Percentiles rank a stretch among this genome's conserved stretches.
Evolutionary conservation across 176 grass and related monocot species (phyloP).

Genomic region (Triticum urartu): DNA sequence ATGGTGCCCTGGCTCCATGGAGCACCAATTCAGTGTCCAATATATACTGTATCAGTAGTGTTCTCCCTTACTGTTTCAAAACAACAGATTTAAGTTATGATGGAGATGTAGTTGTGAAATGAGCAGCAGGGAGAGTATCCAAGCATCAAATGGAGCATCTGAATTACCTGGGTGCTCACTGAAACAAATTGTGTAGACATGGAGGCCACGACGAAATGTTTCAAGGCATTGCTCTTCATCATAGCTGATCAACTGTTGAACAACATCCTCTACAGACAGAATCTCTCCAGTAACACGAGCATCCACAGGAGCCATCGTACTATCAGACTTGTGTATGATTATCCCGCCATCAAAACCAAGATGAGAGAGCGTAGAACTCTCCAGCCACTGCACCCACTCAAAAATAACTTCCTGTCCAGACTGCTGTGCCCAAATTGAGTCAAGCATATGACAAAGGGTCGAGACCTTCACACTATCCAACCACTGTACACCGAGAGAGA

Average conservation of each 20-base stretch:
- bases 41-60: neutral
- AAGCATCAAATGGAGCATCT: neutral
- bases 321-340: constrained; percentile 25
- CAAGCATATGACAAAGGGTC: constrained; percentile 49
- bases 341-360: constrained; percentile 46
- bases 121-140: neutral
- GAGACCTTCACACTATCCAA: constrained; percentile 47
- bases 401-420: constrained; percentile 51
- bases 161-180: constrained; percentile 35
- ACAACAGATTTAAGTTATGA: neutral
- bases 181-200: constrained; percentile 54
- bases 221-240: constrained; percentile 45
- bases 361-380: constrained; percentile 46
- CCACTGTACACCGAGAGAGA: constrained; percentile 40
- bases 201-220: constrained; percentile 47
- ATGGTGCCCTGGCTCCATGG: constrained; percentile 8
- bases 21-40: neutral
- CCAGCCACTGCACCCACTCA: constrained; percentile 61
- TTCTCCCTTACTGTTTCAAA: neutral
- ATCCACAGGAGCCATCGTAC: constrained; percentile 17
- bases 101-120: neutral
- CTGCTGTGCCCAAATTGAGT: constrained; percentile 52
- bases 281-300: constrained; percentile 29
- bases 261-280: constrained; percentile 15
- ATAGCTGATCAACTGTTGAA: constrained; percentile 47